Base-by-base conservation (phyloP, 176 grass and related monocot genomes). In the Olyra latifolia region DNA sequence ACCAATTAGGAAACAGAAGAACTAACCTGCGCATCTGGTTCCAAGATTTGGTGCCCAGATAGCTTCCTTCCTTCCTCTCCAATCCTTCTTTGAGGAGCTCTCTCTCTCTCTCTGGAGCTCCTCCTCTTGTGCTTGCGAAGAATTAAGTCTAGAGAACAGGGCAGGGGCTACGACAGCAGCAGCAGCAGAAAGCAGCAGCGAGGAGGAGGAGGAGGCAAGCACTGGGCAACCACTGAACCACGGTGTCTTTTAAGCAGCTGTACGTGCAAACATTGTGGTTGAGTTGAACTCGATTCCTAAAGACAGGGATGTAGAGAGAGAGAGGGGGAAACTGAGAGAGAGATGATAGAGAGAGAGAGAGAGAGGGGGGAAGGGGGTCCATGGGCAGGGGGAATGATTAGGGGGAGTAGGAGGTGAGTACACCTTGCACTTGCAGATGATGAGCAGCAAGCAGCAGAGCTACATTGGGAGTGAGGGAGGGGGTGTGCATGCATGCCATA, bases 191-290 rank as follows among this genome's bases (percentile, higher is more conserved):
- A 16, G 10, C 4, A 7, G 5, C 27, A 48, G 74, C 15, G 22
- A 19, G 53, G 19, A 15, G 68, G 48, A 45, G 20, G 46, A 14
- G 20, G 66, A 17, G 38, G 58, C 5, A 22, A 40, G 54, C 15
- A 71, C 39, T 20, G 8, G 52, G 40, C 53, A 9, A 19, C 19
- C 25, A 30, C 52, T 24, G 46, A 9, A 19, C 19, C 25, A 30
- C 52, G 24, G 38, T 57, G 75, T 72, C 38, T 71, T 77, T 83
- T 87, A 87, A 87, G 56, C 6, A 53, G 78, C 52, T 58, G 85
- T 13, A 16, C 30, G 5, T 35, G 32, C 32, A 35, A 9, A 50
- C 79, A 72, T 57, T 62, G 76, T 48, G 62, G 74, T 11, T 69
- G 69, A 38, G 62, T 46, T 74, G 81, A 62, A 80, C 53, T 62